phyloP scores from a whole-genome alignment of 2,329 filamentous ascomycete species.

The Penicillium sp. region DNA sequence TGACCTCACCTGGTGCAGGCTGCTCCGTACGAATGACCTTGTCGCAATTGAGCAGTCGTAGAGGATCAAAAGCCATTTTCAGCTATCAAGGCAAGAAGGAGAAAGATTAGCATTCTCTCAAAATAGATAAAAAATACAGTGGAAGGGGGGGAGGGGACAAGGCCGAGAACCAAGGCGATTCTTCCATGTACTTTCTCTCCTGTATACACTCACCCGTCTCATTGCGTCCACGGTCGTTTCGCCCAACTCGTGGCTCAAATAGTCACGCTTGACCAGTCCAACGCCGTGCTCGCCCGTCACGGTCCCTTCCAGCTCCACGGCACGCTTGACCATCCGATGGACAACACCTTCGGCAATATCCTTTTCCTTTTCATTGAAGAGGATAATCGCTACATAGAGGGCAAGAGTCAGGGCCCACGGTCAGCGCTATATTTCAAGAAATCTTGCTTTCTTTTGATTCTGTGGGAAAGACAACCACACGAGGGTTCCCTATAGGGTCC shows the following conservation, averaged over 20 bases:
- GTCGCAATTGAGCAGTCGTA: slow-evolving; percentile 60
- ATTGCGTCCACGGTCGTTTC: slow-evolving; percentile 57
- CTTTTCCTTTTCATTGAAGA: slow-evolving; percentile 55
- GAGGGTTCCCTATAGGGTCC: no score
- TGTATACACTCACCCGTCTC: slow-evolving; percentile 48
- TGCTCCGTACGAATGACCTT: slow-evolving; percentile 56
- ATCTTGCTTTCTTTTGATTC: no score
- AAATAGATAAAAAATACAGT: neutral
- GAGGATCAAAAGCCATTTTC: slow-evolving; percentile 60
- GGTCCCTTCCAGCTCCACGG: slow-evolving; percentile 65
- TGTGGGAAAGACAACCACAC: no score
- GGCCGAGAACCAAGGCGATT: no score
- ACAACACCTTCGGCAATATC: slow-evolving; percentile 54
- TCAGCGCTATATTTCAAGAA: no score
- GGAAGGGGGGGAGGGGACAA: no score
- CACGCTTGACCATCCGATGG: slow-evolving; percentile 63
- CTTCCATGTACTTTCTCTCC: neutral
- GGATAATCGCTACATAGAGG: slow-evolving; percentile 49
- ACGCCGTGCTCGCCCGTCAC: slow-evolving; percentile 68
- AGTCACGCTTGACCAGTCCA: slow-evolving; percentile 63
- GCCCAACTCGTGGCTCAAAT: slow-evolving; percentile 57
- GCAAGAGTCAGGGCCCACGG: neutral
- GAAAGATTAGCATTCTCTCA: slow-evolving; percentile 1
- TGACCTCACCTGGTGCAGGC: slow-evolving; percentile 46
- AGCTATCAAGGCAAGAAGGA: slow-evolving; percentile 36